Percentiles rank a stretch among this genome's conserved stretches.
These are phyloP conservation scores for Dissophora ornata DNA, from an alignment of 192 early-diverging fungal genomes.

Conservation along the genomic window DNA sequence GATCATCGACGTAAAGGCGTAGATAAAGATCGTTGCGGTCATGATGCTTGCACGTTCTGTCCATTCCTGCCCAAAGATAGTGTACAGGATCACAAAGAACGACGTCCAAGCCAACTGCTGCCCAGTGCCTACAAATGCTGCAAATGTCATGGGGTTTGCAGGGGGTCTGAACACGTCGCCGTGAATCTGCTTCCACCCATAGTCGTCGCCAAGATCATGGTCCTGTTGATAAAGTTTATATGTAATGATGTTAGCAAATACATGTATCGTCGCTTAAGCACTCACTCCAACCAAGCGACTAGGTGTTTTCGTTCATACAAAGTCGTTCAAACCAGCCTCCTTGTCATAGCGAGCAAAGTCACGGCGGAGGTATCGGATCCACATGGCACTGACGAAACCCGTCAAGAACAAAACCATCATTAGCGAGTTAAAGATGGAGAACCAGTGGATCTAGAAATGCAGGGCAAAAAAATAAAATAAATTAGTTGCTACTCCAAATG, in stretches of 20 bases:
- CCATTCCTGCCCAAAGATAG: constrained; percentile 67
- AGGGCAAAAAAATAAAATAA: background rate
- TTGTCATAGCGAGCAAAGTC: constrained; percentile 85
- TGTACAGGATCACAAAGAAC: constrained; percentile 66
- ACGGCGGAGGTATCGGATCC: constrained; percentile 75
- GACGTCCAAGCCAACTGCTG: constrained; percentile 63
- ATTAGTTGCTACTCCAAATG: too few species aligned
- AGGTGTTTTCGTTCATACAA: constrained; percentile 56
- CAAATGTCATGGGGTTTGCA: constrained; percentile 67
- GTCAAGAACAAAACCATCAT: constrained; percentile 84
- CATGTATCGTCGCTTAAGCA: too few species aligned
- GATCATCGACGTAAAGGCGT: constrained; percentile 76
- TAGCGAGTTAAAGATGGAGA: constrained; percentile 84
- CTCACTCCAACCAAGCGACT: too few species aligned
- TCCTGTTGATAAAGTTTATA: constrained; percentile 63
- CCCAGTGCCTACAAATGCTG: constrained; percentile 79
- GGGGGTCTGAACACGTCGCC: constrained; percentile 88
- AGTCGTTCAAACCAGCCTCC: constrained; percentile 72
- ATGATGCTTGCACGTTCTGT: constrained; percentile 79
- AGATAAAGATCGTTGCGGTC: constrained; percentile 82
- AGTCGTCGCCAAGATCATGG: constrained; percentile 82
- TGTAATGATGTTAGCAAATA: too few species aligned
- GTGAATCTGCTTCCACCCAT: constrained; percentile 91
- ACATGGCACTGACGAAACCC: constrained; percentile 80
- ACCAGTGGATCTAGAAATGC: constrained; percentile 77